Conservation (phyloP, 225 moss, liverwort and hornwort species). For the Anthoceros angustus region DNA sequence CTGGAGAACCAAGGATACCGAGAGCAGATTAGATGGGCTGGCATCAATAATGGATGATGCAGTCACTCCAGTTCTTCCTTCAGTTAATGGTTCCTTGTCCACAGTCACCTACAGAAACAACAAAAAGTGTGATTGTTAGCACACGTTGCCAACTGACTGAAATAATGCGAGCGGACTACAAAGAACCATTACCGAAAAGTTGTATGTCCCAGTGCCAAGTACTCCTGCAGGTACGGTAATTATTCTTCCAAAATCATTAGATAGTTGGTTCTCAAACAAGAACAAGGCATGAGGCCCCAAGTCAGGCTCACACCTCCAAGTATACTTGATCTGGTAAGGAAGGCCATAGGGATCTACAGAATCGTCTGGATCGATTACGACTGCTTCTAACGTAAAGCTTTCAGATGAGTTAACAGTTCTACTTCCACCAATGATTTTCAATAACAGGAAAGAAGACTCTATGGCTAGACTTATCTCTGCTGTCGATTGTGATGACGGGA, state of each 20-base stretch:
- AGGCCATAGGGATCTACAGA: conserved; percentile 20
- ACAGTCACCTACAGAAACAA: not conserved
- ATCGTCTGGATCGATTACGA: conserved; percentile 42
- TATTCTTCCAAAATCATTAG: not conserved
- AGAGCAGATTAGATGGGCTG: not conserved
- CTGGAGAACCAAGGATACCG: not conserved
- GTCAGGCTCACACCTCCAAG: conserved; percentile 20
- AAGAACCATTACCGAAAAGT: not conserved
- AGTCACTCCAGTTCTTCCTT: not conserved
- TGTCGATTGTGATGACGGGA: conserved; percentile 12
- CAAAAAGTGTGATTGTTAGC: not conserved
- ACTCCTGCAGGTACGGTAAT: not conserved
- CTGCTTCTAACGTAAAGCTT: conserved; percentile 24
- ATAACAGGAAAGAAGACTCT: conserved; percentile 14
- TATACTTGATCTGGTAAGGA: conserved; percentile 19
- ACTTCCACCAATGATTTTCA: conserved; percentile 23
- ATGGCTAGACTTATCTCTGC: conserved; percentile 12
- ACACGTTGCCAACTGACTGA: not conserved
- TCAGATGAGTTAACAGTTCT: conserved; percentile 20
- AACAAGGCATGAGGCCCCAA: not conserved
- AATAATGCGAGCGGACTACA: not conserved
- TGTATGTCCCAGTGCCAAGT: not conserved
- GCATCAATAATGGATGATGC: not conserved
- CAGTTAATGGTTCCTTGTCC: not conserved
- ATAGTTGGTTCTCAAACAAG: not conserved